Conservation (phyloP, 305 asterid genomes). For the Euphrasia arctica region DNA sequence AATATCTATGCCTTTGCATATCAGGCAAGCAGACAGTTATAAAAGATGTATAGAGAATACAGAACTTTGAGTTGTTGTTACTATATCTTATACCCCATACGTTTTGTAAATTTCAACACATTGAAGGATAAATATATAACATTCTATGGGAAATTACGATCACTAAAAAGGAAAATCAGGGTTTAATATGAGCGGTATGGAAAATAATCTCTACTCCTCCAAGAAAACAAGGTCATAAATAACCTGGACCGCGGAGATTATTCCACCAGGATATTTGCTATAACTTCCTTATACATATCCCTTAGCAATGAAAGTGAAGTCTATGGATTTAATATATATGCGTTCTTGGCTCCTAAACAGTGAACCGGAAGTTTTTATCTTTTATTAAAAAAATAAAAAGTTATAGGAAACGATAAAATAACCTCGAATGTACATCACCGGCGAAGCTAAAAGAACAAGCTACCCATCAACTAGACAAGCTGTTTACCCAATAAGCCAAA, state of each 20-base stretch:
- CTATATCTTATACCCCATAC: background rate
- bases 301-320: constrained; percentile 9
- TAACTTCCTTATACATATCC: background rate
- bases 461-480: no score
- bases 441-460: background rate
- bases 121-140: background rate
- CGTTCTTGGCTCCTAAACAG: background rate
- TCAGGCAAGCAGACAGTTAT: constrained; percentile 16
- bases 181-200: background rate
- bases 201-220: constrained; percentile 9
- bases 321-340: background rate
- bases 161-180: background rate
- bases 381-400: no score
- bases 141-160: no score
- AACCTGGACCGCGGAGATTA: background rate
- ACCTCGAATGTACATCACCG: constrained; percentile 3
- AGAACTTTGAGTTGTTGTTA: background rate
- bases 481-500: background rate
- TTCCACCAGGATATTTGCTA: no score
- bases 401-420: no score
- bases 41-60: constrained; percentile 3
- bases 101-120: constrained; percentile 6
- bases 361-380: background rate
- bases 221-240: no score
- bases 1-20: constrained; percentile 9